Percentiles rank a stretch among this genome's conserved stretches.
Evolutionary conservation across 2,329 filamentous ascomycete species (phyloP).

Genomic region (Xylariaceae sp.): DNA sequence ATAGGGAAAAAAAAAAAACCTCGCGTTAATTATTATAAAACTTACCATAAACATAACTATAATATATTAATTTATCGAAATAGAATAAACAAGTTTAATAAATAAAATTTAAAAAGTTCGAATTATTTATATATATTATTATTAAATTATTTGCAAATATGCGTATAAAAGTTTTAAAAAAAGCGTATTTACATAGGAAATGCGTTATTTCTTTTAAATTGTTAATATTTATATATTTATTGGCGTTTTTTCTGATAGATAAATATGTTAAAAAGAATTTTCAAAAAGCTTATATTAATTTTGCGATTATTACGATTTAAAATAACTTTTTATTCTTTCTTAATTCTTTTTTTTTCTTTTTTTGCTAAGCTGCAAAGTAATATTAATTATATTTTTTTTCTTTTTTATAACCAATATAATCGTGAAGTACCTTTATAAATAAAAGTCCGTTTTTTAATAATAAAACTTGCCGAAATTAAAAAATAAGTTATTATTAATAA

Average conservation of each 20-base stretch:
- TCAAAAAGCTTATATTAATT: neutral
- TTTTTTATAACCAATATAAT: neutral
- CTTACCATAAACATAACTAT: too few relatives aligned
- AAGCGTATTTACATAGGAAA: too few relatives aligned
- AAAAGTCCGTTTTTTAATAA: neutral
- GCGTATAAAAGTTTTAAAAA: too few relatives aligned
- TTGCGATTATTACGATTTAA: neutral
- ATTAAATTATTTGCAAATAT: too few relatives aligned
- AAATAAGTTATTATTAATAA: neutral
- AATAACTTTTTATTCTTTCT: too few relatives aligned
- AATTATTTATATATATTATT: too few relatives aligned
- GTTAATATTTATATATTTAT: constrained; percentile 1
- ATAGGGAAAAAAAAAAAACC: too few relatives aligned
- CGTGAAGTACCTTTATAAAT: neutral
- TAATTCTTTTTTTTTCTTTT: neutral
- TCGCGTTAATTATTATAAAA: too few relatives aligned
- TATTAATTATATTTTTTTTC: neutral
- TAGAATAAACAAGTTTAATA: too few relatives aligned
- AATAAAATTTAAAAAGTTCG: too few relatives aligned
- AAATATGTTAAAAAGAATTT: neutral
- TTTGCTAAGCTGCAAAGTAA: neutral
- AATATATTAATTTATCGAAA: too few relatives aligned
- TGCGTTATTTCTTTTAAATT: too few relatives aligned
- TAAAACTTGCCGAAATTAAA: neutral
- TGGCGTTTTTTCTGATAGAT: neutral